These are phyloP conservation scores for Globisporangium paddicum DNA, from an alignment of 352 stramenopile genomes.

Conservation along the genomic window DNA sequence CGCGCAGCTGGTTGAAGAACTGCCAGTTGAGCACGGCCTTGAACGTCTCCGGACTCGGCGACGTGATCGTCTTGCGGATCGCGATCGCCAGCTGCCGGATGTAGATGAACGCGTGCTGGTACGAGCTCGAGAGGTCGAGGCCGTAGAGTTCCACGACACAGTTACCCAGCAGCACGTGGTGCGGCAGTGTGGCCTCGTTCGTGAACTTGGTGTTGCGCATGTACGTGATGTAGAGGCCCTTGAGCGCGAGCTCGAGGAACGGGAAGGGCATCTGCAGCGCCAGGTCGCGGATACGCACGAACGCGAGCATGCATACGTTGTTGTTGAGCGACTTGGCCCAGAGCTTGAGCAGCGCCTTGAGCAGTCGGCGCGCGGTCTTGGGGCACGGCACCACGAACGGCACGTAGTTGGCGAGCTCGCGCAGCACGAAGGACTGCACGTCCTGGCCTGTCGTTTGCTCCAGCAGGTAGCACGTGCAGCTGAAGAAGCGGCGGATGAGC, in stretches of 20 bases:
- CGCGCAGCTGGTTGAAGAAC: slow-evolving; percentile 96
- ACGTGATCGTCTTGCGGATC: slow-evolving; percentile 94
- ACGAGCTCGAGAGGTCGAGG: slow-evolving; percentile 94
- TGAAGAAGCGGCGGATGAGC: slow-evolving; percentile 91
- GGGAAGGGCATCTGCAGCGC: slow-evolving; percentile 94
- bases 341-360: slow-evolving; percentile 86
- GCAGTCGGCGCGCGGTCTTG: slow-evolving; percentile 59
- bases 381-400: slow-evolving; percentile 59
- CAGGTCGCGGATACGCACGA: slow-evolving; percentile 95
- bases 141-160: slow-evolving; percentile 98
- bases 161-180: slow-evolving; percentile 93
- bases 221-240: slow-evolving; percentile 95
- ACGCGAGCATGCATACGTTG: slow-evolving; percentile 89
- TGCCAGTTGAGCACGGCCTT: slow-evolving; percentile 96
- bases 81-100: slow-evolving; percentile 98
- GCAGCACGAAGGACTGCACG: slow-evolving; percentile 80
- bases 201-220: slow-evolving; percentile 95
- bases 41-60: slow-evolving; percentile 89
- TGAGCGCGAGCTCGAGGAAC: slow-evolving; percentile 95
- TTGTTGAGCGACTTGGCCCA: slow-evolving; percentile 81
- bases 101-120: slow-evolving; percentile 99
- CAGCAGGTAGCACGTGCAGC: slow-evolving; percentile 90
- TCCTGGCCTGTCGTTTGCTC: slow-evolving; percentile 78
- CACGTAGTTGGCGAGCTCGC: slow-evolving; percentile 74
- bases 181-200: slow-evolving; percentile 77